Base-by-base conservation (phyloP, 352 stramenopile species). In the Bremia lactucae region DNA sequence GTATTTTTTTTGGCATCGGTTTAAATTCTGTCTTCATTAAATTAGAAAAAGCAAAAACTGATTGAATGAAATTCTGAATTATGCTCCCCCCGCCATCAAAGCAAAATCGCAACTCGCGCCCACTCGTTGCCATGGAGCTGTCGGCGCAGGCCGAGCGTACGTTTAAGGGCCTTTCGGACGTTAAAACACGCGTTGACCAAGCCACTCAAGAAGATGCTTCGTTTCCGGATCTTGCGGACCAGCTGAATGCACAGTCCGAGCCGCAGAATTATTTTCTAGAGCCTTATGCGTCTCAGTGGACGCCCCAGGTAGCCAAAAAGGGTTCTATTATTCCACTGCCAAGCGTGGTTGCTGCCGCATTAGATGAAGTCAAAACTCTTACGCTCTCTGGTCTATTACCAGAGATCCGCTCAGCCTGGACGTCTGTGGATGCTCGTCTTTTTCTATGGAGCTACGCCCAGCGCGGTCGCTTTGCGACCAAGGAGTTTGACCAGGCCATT, bases 391-490 rank as follows among this genome's bases (percentile, higher is more conserved):
- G 94, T 6, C 52, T 98, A 8, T 64, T 98, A 28, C 72, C 87
- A 10, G 66, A 91, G 20, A 82, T 95, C 7, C 62, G 93, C 59
- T 70, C 95, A 33, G 94, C 86, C 19, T 98, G 95, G 95, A 87
- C 96, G 41, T 95, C 72, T n/a, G 75, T 97, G 16, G 95, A 98
- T 62, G 73, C 93, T 26, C 77, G 75, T 0, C 64, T 98, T 11
- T 98, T 96, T 49, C 65, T 98, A 8, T 98, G 94, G 94, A 88
- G 86, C 48, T 98, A 97, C 69, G 67, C 64, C 2, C 57, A 83
- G 25, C 67, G 67, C 28, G 76, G 66, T 10, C 72, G 72, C 36
- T 96, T 94, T 43, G 81, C 67, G n/a, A 71, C 79, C 16, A 97
- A 95, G 53, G 68, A 88, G 44, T 89, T 87, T 46, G 75, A 94